phyloP scores from a whole-genome alignment of 108 stramenopile genomes.

The Phaeodactylum tricornutum region DNA sequence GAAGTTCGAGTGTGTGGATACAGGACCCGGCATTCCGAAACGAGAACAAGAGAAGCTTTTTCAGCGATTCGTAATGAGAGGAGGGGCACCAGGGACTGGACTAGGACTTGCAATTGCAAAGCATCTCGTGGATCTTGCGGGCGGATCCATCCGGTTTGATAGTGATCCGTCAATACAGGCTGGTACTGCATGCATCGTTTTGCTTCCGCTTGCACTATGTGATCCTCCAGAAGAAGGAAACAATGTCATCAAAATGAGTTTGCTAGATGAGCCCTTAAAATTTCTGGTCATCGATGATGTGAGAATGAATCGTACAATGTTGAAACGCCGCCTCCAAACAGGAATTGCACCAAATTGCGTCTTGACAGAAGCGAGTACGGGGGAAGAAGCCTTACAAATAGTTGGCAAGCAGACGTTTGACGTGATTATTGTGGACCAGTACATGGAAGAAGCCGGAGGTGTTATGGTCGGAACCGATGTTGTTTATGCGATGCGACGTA shows the following conservation, averaged over 20 bases:
- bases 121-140: conserved; percentile 48
- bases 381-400: conserved; percentile 47
- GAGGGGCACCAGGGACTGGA: conserved; percentile 61
- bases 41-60: conserved; percentile 55
- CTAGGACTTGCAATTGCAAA: conserved; percentile 71
- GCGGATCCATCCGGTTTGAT: conserved; percentile 43
- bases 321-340: conserved; percentile 35
- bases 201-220: conserved; percentile 33
- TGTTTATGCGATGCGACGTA: conserved; percentile 51
- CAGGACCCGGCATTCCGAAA: conserved; percentile 75
- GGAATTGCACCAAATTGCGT: conserved; percentile 48
- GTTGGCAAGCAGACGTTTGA: conserved; percentile 40
- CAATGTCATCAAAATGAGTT: conserved; percentile 3
- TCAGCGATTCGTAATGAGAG: conserved; percentile 63
- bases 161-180: conserved; percentile 44
- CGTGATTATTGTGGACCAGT: conserved; percentile 59
- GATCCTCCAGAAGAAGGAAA: conserved; percentile 18
- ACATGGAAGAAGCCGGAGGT: conserved; percentile 63
- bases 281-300: conserved; percentile 58
- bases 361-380: conserved; percentile 44
- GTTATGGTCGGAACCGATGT: conserved; percentile 66
- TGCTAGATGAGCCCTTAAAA: conserved; percentile 29
- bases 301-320: conserved; percentile 55
- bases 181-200: conserved; percentile 51
- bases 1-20: conserved; percentile 44